These are phyloP conservation scores for Stropharia rugosoannulata DNA, from an alignment of 768 basidiomycete species.

Conservation along the genomic window DNA sequence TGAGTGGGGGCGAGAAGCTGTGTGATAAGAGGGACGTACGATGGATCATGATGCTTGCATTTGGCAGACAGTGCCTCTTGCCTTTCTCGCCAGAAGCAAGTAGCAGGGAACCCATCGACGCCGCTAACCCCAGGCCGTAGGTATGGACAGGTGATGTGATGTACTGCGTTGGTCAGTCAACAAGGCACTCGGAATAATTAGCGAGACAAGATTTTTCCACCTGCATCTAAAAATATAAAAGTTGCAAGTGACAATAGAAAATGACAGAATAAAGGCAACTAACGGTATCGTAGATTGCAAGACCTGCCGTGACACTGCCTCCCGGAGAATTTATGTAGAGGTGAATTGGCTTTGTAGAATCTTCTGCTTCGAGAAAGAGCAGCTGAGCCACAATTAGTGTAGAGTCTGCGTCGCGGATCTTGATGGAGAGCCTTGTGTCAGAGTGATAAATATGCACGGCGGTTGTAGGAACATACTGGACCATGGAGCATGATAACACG, in stretches of 20 bases:
- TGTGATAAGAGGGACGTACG: slow-evolving; percentile 48
- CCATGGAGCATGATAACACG: slow-evolving; percentile 96
- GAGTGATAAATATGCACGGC: not conserved
- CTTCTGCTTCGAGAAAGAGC: slow-evolving; percentile 94
- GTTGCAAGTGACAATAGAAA: not conserved
- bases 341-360: slow-evolving; percentile 91
- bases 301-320: slow-evolving; percentile 91
- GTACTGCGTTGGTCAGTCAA: slow-evolving; percentile 52
- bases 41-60: slow-evolving; percentile 98
- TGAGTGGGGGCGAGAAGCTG: slow-evolving; percentile 8
- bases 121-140: slow-evolving; percentile 93
- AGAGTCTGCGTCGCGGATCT: slow-evolving; percentile 72
- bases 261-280: slow-evolving; percentile 21
- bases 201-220: slow-evolving; percentile 32
- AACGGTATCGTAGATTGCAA: slow-evolving; percentile 98
- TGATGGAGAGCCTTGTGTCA: not conserved
- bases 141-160: slow-evolving; percentile 95
- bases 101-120: slow-evolving; percentile 93
- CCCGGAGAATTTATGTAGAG: slow-evolving; percentile 97
- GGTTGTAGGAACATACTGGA: slow-evolving; percentile 53
- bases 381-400: slow-evolving; percentile 89
- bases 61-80: slow-evolving; percentile 88
- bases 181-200: slow-evolving; percentile 11
- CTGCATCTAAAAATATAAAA: slow-evolving; percentile 59
- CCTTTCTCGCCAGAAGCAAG: slow-evolving; percentile 90